These are phyloP conservation scores for Lactarius evosmus DNA, from an alignment of 768 basidiomycete genomes.

Conservation along the genomic window DNA sequence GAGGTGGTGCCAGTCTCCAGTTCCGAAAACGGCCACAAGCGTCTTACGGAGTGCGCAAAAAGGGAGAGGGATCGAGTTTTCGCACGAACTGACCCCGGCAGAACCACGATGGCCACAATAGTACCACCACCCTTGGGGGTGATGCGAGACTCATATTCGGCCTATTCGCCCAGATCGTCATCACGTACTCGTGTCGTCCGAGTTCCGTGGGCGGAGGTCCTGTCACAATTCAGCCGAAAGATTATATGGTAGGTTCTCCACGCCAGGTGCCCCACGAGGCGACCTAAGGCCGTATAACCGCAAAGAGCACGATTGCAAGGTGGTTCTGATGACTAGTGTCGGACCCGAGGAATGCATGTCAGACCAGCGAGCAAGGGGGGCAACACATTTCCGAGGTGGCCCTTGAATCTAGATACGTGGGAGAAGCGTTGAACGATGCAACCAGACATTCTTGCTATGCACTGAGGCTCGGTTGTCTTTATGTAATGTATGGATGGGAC, in stretches of 20 bases:
- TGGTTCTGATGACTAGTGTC: not conserved
- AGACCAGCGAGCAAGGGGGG: not conserved
- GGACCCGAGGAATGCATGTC: slow-evolving; percentile 5
- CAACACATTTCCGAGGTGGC: not conserved
- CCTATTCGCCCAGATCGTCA: not conserved
- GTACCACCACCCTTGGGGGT: not conserved
- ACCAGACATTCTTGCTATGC: not conserved
- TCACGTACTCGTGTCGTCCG: not conserved
- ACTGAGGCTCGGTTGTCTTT: not conserved
- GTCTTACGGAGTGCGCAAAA: not conserved
- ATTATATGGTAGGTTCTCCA: not conserved
- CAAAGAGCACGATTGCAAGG: not conserved
- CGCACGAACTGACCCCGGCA: not conserved
- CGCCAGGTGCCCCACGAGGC: slow-evolving; percentile 6
- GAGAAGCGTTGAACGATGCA: not conserved
- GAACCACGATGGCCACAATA: not conserved
- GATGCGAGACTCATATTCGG: not conserved
- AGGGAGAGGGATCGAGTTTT: not conserved
- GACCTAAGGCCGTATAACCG: slow-evolving; percentile 4
- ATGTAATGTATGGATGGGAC: not conserved
- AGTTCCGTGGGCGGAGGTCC: not conserved
- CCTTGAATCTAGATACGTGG: slow-evolving; percentile 3
- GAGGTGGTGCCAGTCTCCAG: not conserved
- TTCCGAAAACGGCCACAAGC: not conserved
- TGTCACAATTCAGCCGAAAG: not conserved